Percentiles rank a stretch among this genome's conserved stretches.
Evolutionary conservation across 2,329 filamentous ascomycete species (phyloP).

Genomic region (Aspergillus quadrilineatus): DNA sequence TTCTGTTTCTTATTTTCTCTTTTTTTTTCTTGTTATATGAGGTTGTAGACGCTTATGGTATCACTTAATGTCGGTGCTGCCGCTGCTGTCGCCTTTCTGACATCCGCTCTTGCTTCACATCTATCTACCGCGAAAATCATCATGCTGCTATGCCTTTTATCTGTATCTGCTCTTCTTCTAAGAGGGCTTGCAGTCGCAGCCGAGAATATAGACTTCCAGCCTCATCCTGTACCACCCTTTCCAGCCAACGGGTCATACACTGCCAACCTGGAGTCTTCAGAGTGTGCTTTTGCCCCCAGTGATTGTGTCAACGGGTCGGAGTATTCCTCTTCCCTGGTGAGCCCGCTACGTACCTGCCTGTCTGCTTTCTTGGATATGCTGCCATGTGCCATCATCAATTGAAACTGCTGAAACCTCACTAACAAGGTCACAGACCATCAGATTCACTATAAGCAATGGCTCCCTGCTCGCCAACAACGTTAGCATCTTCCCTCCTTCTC

Average conservation of each 20-base stretch:
- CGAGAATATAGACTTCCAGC: not conserved
- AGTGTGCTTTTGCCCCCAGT: not conserved
- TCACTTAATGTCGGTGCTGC: too few relatives aligned
- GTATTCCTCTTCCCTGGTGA: not conserved
- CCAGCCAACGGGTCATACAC: not conserved
- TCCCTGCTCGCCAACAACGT: not conserved
- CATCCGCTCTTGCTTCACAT: too few relatives aligned
- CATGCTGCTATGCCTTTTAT: not conserved
- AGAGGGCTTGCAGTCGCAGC: not conserved
- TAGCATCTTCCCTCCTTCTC: not conserved
- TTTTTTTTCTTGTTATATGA: too few relatives aligned
- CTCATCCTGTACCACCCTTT: not conserved
- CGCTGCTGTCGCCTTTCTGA: too few relatives aligned
- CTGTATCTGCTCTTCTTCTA: not conserved
- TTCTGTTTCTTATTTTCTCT: too few relatives aligned
- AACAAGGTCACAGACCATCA: not conserved
- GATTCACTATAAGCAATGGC: not conserved
- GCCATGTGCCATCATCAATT: too few relatives aligned
- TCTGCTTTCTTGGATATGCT: too few relatives aligned
- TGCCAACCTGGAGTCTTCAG: not conserved
- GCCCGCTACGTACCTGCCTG: too few relatives aligned
- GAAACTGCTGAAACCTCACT: too few relatives aligned
- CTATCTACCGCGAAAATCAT: not conserved
- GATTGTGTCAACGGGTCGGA: not conserved
- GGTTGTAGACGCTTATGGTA: too few relatives aligned